Conservation (phyloP, 176 grass and related monocot genomes). For the Triticum urartu region DNA sequence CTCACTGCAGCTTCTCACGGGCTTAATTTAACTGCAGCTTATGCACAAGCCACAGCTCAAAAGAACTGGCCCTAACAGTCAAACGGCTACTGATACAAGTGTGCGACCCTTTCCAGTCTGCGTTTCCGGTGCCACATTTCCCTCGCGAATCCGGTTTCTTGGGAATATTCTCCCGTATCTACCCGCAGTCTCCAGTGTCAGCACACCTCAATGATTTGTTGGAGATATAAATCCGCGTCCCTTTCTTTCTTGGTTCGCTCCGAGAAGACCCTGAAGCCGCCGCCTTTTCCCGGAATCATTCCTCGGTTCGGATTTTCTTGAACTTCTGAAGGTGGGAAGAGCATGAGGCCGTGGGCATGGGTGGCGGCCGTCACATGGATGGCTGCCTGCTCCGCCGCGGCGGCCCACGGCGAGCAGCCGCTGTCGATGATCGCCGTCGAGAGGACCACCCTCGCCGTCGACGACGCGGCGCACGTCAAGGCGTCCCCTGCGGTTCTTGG, state of each 20-base stretch:
- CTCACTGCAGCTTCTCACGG: too few species aligned
- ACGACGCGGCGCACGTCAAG: constrained; percentile 42
- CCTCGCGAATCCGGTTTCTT: not conserved
- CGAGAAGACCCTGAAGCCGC: not conserved
- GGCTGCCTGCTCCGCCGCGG: not conserved
- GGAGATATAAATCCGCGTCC: not conserved
- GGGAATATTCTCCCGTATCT: constrained; percentile 11
- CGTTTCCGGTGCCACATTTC: not conserved
- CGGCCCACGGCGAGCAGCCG: constrained; percentile 46
- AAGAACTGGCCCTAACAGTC: too few species aligned
- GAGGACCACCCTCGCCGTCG: constrained; percentile 29
- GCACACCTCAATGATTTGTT: constrained; percentile 3
- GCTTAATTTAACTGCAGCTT: too few species aligned
- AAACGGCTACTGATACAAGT: too few species aligned
- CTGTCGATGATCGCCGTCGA: constrained; percentile 55
- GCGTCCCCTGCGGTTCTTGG: constrained; percentile 62
- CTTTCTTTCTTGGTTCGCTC: not conserved
- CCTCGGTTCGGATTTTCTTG: not conserved
- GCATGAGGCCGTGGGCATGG: constrained; percentile 18
- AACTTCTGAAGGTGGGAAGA: not conserved
- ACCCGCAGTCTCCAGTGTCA: not conserved
- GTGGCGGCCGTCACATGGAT: constrained; percentile 8
- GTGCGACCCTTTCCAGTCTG: not conserved
- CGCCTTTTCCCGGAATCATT: not conserved
- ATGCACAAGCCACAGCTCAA: too few species aligned